Base-by-base conservation (phyloP, 2,329 filamentous ascomycete genomes). In the Knoxdaviesia capensis region DNA sequence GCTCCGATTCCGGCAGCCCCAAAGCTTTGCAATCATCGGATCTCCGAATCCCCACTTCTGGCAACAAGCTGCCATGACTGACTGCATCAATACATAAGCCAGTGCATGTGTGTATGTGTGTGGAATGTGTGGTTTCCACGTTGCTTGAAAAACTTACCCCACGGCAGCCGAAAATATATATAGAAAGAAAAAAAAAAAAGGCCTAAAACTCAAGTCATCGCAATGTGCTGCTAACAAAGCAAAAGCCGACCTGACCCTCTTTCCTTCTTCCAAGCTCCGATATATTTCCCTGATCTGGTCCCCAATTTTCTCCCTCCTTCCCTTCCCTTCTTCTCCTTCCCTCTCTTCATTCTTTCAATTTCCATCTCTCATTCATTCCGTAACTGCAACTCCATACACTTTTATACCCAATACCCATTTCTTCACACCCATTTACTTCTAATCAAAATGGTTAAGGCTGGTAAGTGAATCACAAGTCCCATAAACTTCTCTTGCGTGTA, bases 381-480 rank as follows among this genome's bases (percentile, higher is more conserved):
- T 36, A 10, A 41, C 7, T 31, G 38, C 34, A 39, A 36, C 41
- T 40, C 35, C 38, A 8, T 40, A 5, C 29, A 11, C 11, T 34
- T 35, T 39, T 34, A 30, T 29, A 33, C 28, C 36, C 43, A 41
- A 43, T 40, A 34, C 43, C 33, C 41, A 40, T 47, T 40, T 33
- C 34, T 37, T 36, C 37, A 20, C 7, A 39, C 10, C 31, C 9
- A 41, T 42, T 10, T 11, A 39, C 41, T 42, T 31, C 20, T 41
- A 32, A 44, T 46, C 45, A 48, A 48, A 48, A 48, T 48, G 47
- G 47, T 48, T 42, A 48, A 48, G 47, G 47, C 47, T 47, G 47
- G 47, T 48, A 44, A 40, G 47, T 47, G 20, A 30, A 29, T 30
- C 32, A 8, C 29, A 38, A 37, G 30, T n/a, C n/a, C 32, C 29